These are phyloP conservation scores for Neofusicoccum sp. DNA, from an alignment of 2,329 filamentous ascomycete genomes.

Conservation along the genomic window DNA sequence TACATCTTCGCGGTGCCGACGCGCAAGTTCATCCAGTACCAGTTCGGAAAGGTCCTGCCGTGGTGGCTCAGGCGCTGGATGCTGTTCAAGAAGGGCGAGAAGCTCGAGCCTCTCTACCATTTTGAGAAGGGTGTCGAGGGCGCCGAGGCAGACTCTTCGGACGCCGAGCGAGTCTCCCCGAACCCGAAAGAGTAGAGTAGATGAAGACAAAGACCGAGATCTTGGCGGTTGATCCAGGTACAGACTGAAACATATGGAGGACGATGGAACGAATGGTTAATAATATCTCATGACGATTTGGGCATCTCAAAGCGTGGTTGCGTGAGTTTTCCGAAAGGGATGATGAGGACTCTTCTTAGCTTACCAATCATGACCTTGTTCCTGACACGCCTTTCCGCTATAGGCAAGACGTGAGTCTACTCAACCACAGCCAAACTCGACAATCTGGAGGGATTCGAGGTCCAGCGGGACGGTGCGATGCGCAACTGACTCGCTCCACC, in stretches of 20 bases:
- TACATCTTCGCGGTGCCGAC: slow-evolving; percentile 55
- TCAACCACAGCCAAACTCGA: too few species aligned
- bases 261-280: too few species aligned
- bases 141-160: neutral
- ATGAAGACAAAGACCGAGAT: too few species aligned
- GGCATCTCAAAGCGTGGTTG: too few species aligned
- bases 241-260: too few species aligned
- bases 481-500: neutral
- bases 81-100: slow-evolving; percentile 38
- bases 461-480: neutral
- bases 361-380: too few species aligned
- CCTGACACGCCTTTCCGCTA: too few species aligned
- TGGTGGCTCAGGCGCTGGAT: slow-evolving; percentile 52
- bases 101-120: slow-evolving; percentile 42
- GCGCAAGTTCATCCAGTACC: slow-evolving; percentile 43
- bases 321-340: too few species aligned
- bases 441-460: neutral
- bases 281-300: too few species aligned
- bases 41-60: slow-evolving; percentile 43
- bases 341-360: too few species aligned
- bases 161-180: neutral
- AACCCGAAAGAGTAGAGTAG: neutral
- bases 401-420: too few species aligned
- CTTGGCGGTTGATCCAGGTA: too few species aligned
- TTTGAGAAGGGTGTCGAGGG: slow-evolving; percentile 29